phyloP scores from a whole-genome alignment of 2,329 filamentous ascomycete genomes.

The Rasamsonia emersonii region DNA sequence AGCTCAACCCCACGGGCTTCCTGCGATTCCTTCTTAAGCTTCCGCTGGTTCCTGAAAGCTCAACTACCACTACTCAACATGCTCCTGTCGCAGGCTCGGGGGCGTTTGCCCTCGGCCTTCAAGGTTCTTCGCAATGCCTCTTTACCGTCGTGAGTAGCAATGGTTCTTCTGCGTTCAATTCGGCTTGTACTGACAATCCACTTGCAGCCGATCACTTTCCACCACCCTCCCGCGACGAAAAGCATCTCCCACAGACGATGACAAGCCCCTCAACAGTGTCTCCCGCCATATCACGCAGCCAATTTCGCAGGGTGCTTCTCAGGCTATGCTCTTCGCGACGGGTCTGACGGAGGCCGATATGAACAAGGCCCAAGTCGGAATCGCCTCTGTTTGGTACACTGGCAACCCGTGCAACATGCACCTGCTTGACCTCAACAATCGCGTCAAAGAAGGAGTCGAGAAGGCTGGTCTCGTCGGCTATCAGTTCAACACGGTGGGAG shows the following conservation, averaged over 20 bases:
- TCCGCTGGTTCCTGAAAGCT: too few relatives aligned
- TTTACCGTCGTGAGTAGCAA: constrained; percentile 12
- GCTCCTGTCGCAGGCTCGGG: constrained; percentile 21
- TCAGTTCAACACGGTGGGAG: constrained; percentile 98
- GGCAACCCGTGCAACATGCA: constrained; percentile 99
- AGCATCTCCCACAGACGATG: constrained; percentile 36
- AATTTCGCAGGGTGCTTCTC: constrained; percentile 95
- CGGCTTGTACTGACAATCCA: constrained; percentile 5
- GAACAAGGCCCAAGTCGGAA: constrained; percentile 94
- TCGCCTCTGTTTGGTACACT: constrained; percentile 96
- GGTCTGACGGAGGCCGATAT: constrained; percentile 79
- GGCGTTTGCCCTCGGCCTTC: constrained; percentile 20
- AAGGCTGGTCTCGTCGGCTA: constrained; percentile 78
- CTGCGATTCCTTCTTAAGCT: too few relatives aligned
- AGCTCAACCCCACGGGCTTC: too few relatives aligned
- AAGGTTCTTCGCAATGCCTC: constrained; percentile 12
- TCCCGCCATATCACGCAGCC: constrained; percentile 85
- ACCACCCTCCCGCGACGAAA: constrained; percentile 40
- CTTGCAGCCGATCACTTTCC: constrained; percentile 25
- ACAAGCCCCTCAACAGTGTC: constrained; percentile 64
- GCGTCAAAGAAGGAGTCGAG: constrained; percentile 63
- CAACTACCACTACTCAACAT: constrained; percentile 15
- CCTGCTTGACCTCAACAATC: constrained; percentile 75
- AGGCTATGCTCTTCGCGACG: constrained; percentile 97
- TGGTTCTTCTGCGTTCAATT: constrained; percentile 10